Evolutionary conservation across 345 rosid genomes (phyloP).

Genomic region (Bruguiera gymnorhiza): DNA sequence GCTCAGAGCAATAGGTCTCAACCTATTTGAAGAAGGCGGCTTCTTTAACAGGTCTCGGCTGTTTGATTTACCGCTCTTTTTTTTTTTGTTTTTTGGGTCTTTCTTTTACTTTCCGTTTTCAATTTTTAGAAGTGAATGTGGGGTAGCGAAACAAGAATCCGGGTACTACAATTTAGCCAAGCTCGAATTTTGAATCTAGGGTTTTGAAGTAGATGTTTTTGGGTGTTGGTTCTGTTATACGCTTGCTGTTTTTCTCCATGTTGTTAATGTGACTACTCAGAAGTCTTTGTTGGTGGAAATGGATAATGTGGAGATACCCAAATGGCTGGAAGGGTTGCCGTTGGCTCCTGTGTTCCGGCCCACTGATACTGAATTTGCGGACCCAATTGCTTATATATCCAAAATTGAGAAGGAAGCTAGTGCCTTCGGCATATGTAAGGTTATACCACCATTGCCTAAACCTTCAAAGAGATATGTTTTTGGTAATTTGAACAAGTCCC

Average conservation of each 20-base stretch:
- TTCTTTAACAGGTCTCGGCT: conserved; percentile 37
- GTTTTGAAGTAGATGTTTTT: conserved; percentile 22
- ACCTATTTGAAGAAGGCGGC: conserved; percentile 26
- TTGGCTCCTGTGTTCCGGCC: conserved; percentile 91
- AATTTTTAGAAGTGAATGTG: conserved; percentile 12
- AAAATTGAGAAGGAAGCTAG: conserved; percentile 94
- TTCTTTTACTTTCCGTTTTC: conserved; percentile 2
- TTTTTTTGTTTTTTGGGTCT: not conserved
- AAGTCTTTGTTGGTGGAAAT: conserved; percentile 25
- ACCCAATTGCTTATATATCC: conserved; percentile 95
- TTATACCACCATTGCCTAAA: conserved; percentile 89
- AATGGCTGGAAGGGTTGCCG: conserved; percentile 84
- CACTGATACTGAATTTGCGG: conserved; percentile 96
- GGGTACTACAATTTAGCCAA: not conserved
- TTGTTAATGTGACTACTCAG: conserved; percentile 18
- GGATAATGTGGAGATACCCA: conserved; percentile 87
- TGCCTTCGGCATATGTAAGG: conserved; percentile 94
- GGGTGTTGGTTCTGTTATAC: conserved; percentile 5
- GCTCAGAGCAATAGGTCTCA: not conserved
- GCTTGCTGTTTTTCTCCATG: conserved; percentile 3
- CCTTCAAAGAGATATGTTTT: conserved; percentile 87
- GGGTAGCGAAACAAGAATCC: conserved; percentile 15
- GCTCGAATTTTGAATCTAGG: conserved; percentile 35
- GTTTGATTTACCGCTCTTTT: conserved; percentile 1
- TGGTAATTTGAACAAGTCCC: conserved; percentile 73